Evolutionary conservation across 805 yeast species (phyloP).

Genomic region (Yueomyces sinensis): DNA sequence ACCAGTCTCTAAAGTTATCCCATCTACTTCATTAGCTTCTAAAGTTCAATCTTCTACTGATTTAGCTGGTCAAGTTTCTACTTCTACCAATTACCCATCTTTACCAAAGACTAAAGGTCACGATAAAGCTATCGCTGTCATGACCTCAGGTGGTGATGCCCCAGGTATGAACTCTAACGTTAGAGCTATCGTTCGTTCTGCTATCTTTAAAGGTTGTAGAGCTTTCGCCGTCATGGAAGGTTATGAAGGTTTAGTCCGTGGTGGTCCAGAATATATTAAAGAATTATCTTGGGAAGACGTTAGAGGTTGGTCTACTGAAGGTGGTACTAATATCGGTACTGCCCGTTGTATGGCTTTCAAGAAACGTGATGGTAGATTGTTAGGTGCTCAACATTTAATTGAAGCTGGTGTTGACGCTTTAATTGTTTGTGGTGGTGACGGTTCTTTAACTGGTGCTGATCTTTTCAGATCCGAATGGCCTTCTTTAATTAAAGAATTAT

Average conservation of each 20-base stretch:
- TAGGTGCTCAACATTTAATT: slow-evolving; percentile 53
- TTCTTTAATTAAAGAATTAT: slow-evolving; percentile 45
- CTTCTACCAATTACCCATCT: slow-evolving; percentile 9
- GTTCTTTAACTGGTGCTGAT: slow-evolving; percentile 74
- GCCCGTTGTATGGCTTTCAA: slow-evolving; percentile 60
- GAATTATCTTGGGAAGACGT: slow-evolving; percentile 66
- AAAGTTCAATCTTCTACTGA: slow-evolving; percentile 14
- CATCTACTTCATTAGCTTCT: slow-evolving; percentile 5
- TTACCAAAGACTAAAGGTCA: slow-evolving; percentile 6
- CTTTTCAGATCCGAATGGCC: slow-evolving; percentile 71
- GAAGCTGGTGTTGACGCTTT: slow-evolving; percentile 64
- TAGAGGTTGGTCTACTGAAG: slow-evolving; percentile 53
- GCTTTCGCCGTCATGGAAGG: slow-evolving; percentile 64
- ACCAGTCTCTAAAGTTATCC: slow-evolving; percentile 5
- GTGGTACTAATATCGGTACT: slow-evolving; percentile 73
- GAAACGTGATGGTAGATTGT: slow-evolving; percentile 51
- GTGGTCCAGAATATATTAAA: slow-evolving; percentile 40
- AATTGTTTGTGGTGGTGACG: slow-evolving; percentile 76
- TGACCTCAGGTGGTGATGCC: slow-evolving; percentile 77
- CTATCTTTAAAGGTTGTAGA: slow-evolving; percentile 51
- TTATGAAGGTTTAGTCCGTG: slow-evolving; percentile 57
- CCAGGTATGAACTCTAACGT: slow-evolving; percentile 76
- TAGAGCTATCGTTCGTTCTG: slow-evolving; percentile 57
- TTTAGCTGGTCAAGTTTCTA: slow-evolving; percentile 7
- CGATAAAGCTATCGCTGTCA: slow-evolving; percentile 47